phyloP scores from a whole-genome alignment of 2,329 filamentous ascomycete genomes.

The Fusarium gaditjirri region DNA sequence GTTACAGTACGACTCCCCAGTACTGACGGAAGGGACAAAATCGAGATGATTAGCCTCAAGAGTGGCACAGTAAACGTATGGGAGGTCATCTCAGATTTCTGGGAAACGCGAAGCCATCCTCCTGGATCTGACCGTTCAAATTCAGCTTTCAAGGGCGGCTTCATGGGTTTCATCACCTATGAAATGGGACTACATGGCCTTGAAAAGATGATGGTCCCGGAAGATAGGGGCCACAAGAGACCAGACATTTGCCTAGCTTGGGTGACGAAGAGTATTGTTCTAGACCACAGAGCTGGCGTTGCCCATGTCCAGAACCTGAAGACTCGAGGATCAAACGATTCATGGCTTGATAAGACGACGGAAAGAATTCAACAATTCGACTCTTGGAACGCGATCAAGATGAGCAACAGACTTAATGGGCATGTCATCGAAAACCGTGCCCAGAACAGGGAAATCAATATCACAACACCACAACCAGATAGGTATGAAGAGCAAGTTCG shows the following conservation, averaged over 20 bases:
- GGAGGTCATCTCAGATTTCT: constrained; percentile 62
- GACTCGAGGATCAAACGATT: constrained; percentile 40
- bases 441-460: constrained; percentile 27
- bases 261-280: constrained; percentile 79
- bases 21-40: background rate
- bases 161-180: constrained; percentile 87
- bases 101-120: constrained; percentile 45
- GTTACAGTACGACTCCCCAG: constrained; percentile 43
- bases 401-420: constrained; percentile 10
- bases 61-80: constrained; percentile 55
- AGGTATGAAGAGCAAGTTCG: constrained; percentile 75
- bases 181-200: constrained; percentile 74
- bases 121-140: constrained; percentile 26
- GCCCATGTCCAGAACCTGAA: constrained; percentile 69
- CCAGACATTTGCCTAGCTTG: constrained; percentile 82
- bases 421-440: constrained; percentile 23
- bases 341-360: constrained; percentile 48
- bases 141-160: constrained; percentile 79
- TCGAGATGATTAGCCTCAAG: constrained; percentile 35
- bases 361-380: constrained; percentile 48
- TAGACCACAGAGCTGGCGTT: constrained; percentile 74
- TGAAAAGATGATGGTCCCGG: constrained; percentile 44
- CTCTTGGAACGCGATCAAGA: constrained; percentile 45
- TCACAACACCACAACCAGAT: constrained; percentile 55
- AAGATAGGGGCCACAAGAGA: constrained; percentile 52